A percentile compares a stretch with the other conserved stretches of the same genome.
Evolutionary conservation across 768 basidiomycete species (phyloP).

Genomic region (Agaricus subrufescens): DNA sequence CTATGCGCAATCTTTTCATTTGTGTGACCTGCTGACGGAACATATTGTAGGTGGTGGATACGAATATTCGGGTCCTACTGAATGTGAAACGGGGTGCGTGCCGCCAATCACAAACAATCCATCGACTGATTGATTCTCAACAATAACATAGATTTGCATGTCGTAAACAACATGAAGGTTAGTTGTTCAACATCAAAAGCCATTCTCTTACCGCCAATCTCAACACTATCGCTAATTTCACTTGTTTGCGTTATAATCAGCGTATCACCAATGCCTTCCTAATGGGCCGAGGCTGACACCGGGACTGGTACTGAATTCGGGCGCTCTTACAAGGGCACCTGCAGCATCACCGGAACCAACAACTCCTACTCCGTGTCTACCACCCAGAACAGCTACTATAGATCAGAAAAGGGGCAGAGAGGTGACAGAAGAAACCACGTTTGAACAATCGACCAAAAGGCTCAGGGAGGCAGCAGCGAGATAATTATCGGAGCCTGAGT

Average conservation of each 20-base stretch:
- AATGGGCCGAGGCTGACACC: not conserved
- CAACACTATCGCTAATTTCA: not conserved
- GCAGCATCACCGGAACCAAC: constrained; percentile 1
- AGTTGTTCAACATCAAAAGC: not conserved
- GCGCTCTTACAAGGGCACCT: not conserved
- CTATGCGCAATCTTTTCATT: not conserved
- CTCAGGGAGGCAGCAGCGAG: no score
- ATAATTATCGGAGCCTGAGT: no score
- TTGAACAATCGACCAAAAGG: no score
- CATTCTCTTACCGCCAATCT: not conserved
- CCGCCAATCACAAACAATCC: not conserved
- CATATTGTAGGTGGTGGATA: constrained; percentile 5
- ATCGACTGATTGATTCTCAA: no score
- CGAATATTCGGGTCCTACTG: constrained; percentile 6
- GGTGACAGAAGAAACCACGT: no score
- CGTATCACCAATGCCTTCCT: not conserved
- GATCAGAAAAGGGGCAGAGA: no score
- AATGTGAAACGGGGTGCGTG: constrained; percentile 9
- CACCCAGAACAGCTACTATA: not conserved
- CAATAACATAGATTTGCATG: no score
- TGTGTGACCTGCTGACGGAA: not conserved
- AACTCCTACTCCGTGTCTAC: not conserved
- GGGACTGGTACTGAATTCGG: not conserved
- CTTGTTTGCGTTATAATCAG: not conserved
- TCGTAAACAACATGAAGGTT: not conserved